A percentile compares a stretch with the other conserved stretches of the same genome.
phyloP scores from a whole-genome alignment of 2,329 filamentous ascomycete species.

The Phaeosphaeriaceae sp. region DNA sequence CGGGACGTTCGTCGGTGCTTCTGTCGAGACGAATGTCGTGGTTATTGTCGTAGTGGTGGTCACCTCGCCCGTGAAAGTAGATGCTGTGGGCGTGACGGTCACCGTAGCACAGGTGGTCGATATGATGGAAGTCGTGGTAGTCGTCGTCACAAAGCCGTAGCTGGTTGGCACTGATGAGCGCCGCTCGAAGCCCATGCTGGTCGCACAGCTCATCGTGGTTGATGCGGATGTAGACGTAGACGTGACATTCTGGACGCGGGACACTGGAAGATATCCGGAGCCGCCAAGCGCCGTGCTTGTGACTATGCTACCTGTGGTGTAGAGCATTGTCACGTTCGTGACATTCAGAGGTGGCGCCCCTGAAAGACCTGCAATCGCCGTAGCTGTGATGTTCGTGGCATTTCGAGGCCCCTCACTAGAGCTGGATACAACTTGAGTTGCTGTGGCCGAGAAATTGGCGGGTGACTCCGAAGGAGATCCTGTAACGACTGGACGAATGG shows the following conservation, averaged over 20 bases:
- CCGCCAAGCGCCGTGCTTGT: too few relatives aligned
- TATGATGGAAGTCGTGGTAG: constrained; percentile 13
- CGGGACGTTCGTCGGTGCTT: constrained; percentile 18
- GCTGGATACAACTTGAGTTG: too few relatives aligned
- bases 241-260: neutral
- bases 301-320: too few relatives aligned
- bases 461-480: too few relatives aligned
- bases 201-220: constrained; percentile 12
- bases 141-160: constrained; percentile 15
- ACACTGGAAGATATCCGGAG: neutral
- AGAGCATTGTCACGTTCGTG: neutral
- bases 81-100: constrained; percentile 26
- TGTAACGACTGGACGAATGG: too few relatives aligned
- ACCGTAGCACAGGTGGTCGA: constrained; percentile 22
- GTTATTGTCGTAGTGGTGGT: constrained; percentile 19
- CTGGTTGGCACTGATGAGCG: constrained; percentile 18
- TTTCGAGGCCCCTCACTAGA: too few relatives aligned
- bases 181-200: constrained; percentile 18
- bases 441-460: too few relatives aligned
- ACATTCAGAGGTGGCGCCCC: neutral
- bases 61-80: constrained; percentile 25
- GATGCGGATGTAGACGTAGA: constrained; percentile 10
- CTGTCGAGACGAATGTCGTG: constrained; percentile 18
- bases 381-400: too few relatives aligned
- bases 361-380: too few relatives aligned